A percentile compares a stretch with the other conserved stretches of the same genome.
phyloP scores from a whole-genome alignment of 2,329 filamentous ascomycete genomes.

The Pleoardoris graminearum region DNA sequence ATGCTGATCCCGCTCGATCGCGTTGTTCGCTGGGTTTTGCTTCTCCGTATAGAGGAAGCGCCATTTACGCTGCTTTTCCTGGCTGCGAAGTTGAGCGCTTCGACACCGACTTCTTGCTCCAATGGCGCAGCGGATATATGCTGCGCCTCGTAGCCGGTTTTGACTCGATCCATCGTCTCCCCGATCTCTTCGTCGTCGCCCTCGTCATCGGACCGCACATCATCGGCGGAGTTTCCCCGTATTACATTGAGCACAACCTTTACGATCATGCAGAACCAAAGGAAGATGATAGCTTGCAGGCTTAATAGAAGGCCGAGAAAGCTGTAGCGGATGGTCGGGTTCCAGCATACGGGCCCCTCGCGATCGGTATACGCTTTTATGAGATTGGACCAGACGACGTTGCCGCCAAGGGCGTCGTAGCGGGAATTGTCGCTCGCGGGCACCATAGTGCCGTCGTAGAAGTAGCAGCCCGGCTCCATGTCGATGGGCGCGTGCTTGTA shows the following conservation, averaged over 20 bases:
- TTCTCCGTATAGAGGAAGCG: slow-evolving; percentile 13
- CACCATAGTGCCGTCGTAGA: slow-evolving; percentile 58
- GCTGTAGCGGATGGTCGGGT: slow-evolving; percentile 69
- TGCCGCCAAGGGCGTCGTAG: slow-evolving; percentile 47
- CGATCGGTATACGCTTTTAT: slow-evolving; percentile 73
- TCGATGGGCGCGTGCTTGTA: slow-evolving; percentile 65
- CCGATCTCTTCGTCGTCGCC: slow-evolving; percentile 66
- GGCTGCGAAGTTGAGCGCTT: slow-evolving; percentile 67
- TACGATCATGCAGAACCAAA: slow-evolving; percentile 90
- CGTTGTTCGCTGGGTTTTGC: slow-evolving; percentile 56
- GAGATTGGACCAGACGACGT: slow-evolving; percentile 59
- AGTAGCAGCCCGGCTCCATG: slow-evolving; percentile 73
- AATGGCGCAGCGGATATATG: slow-evolving; percentile 49
- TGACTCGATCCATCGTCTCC: slow-evolving; percentile 25
- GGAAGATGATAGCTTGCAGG: slow-evolving; percentile 76
- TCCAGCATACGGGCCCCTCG: slow-evolving; percentile 78
- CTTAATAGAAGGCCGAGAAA: slow-evolving; percentile 78
- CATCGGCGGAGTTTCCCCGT: slow-evolving; percentile 76
- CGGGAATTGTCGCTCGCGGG: slow-evolving; percentile 57
- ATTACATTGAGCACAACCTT: slow-evolving; percentile 81
- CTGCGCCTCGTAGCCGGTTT: slow-evolving; percentile 33
- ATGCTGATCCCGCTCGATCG: slow-evolving; percentile 60
- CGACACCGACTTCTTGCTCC: slow-evolving; percentile 76
- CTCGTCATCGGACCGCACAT: slow-evolving; percentile 85
- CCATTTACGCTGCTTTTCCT: slow-evolving; percentile 31